phyloP scores from a whole-genome alignment of 2,329 filamentous ascomycete species.

The Colletotrichum liaoningense region DNA sequence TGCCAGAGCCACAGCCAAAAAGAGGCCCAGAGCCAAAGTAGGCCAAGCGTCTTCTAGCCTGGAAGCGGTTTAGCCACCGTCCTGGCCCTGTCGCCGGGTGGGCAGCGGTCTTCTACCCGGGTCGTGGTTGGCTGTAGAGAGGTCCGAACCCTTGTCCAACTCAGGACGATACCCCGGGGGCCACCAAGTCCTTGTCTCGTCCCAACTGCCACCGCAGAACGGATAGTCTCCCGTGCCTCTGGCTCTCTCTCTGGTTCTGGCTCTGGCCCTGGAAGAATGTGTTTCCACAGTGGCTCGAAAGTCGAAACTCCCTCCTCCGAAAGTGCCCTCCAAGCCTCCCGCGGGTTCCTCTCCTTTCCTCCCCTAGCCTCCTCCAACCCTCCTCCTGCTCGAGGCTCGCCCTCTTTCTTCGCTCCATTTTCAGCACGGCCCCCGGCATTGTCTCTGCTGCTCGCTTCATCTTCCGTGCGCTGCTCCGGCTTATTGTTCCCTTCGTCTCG shows the following conservation, averaged over 20 bases:
- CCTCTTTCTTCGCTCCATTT: not conserved
- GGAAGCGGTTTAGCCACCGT: constrained; percentile 22
- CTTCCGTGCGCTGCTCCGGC: not conserved
- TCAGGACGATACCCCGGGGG: constrained; percentile 2
- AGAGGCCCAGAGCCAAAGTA: not conserved
- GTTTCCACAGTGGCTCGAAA: constrained; percentile 27
- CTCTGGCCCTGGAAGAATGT: not conserved
- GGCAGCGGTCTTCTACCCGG: constrained; percentile 19
- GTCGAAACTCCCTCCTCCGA: not conserved
- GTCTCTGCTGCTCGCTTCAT: constrained; percentile 12
- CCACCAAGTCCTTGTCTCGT: constrained; percentile 2
- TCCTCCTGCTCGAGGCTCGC: not conserved
- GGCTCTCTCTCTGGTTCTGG: too few relatives aligned
- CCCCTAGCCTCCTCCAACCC: not conserved
- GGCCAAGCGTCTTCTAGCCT: constrained; percentile 7
- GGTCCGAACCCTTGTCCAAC: constrained; percentile 13
- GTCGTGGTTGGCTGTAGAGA: constrained; percentile 16
- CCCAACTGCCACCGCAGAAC: constrained; percentile 1
- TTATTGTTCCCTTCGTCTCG: constrained; percentile 5
- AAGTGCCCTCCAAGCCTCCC: constrained; percentile 8
- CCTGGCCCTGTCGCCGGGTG: not conserved
- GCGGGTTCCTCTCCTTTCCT: not conserved
- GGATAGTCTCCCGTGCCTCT: not conserved
- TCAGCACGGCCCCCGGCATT: not conserved
- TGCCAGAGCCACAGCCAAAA: not conserved